These are phyloP conservation scores for Isabelozyma rhagii DNA, from an alignment of 805 yeast species.

Conservation along the genomic window DNA sequence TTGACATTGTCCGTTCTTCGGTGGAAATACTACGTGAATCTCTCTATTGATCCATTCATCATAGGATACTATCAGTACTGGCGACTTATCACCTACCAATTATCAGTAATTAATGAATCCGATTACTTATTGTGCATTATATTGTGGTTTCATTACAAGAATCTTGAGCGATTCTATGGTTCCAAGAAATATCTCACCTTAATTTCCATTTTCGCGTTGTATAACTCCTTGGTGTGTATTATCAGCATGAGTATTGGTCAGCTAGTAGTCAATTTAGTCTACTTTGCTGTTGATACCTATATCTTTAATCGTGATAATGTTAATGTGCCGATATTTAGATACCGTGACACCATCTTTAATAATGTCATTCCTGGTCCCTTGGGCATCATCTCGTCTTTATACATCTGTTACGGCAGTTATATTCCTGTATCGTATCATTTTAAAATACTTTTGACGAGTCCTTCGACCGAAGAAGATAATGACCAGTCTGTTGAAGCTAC, in stretches of 20 bases:
- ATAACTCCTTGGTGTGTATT: conserved; percentile 43
- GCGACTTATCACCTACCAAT: conserved; percentile 48
- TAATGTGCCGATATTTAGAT: conserved; percentile 5
- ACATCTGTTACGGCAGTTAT: conserved; percentile 32
- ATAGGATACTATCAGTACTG: conserved; percentile 56
- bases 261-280: conserved; percentile 19
- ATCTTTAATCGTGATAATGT: conserved; percentile 6
- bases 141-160: conserved; percentile 51
- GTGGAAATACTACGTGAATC: conserved; percentile 39
- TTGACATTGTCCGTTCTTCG: conserved; percentile 42
- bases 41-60: conserved; percentile 53
- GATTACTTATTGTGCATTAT: conserved; percentile 48
- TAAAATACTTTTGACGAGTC: conserved; percentile 24
- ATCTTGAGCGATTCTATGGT: conserved; percentile 57
- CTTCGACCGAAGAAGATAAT: conserved; percentile 5
- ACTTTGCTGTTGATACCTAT: conserved; percentile 40
- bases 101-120: conserved; percentile 56
- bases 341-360: conserved; percentile 29
- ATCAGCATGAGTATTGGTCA: conserved; percentile 43
- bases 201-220: conserved; percentile 41
- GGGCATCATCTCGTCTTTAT: conserved; percentile 37
- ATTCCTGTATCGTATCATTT: conserved; percentile 36
- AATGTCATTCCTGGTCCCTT: conserved; percentile 37
- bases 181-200: conserved; percentile 50
- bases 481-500: not conserved